phyloP scores from a whole-genome alignment of 139 green algal species.

The Chlorella ohadii region DNA sequence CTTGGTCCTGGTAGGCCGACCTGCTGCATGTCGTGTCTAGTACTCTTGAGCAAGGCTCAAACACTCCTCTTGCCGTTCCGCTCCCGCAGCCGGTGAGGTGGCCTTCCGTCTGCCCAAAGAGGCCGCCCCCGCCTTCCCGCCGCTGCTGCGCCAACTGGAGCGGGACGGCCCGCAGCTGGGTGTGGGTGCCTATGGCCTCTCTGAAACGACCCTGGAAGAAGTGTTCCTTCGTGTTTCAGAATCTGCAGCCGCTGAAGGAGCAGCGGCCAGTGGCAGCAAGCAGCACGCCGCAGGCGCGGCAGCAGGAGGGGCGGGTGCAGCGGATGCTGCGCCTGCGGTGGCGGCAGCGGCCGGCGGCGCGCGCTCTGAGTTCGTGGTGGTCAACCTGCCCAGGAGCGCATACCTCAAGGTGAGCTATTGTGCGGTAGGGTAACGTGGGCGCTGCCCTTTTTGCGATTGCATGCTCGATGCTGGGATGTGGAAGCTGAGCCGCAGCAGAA shows the following conservation, averaged over 20 bases:
- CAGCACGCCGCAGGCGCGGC: too few relatives aligned
- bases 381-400: neutral
- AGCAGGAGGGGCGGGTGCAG: neutral
- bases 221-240: constrained; percentile 55
- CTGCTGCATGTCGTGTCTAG: too few relatives aligned
- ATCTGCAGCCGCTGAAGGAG: neutral
- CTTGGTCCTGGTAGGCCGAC: too few relatives aligned
- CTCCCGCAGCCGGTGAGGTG: constrained; percentile 52
- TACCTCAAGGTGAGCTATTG: neutral
- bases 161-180: constrained; percentile 38
- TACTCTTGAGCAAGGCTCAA: too few relatives aligned
- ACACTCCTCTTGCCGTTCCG: neutral
- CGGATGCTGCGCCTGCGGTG: neutral
- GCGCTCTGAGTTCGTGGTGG: constrained; percentile 3
- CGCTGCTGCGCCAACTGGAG: constrained; percentile 56
- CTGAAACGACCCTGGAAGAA: constrained; percentile 82
- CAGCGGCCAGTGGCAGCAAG: neutral
- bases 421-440: too few relatives aligned
- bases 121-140: constrained; percentile 21
- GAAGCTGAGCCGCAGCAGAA: too few relatives aligned
- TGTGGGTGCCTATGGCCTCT: constrained; percentile 70
- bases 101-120: constrained; percentile 63
- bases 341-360: neutral
- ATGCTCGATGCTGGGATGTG: too few relatives aligned
- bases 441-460: too few relatives aligned